phyloP scores from a whole-genome alignment of 1,284 basidiomycete genomes.

The Wolfiporia cocos region DNA sequence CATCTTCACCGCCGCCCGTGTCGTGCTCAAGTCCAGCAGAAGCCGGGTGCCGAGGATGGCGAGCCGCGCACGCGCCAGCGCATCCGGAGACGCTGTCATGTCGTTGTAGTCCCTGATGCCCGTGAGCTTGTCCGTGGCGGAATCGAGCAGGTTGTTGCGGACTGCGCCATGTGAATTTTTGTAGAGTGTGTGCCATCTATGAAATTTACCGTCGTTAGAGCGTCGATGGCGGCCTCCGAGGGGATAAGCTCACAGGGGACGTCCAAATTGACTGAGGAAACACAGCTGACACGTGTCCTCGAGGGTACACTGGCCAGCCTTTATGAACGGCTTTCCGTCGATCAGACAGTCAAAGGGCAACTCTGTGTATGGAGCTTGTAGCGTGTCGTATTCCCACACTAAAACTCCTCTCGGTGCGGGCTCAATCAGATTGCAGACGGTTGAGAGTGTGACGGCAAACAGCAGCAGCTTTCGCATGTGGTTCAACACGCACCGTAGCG shows the following conservation, averaged over 20 bases:
- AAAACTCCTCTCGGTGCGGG: too few relatives aligned
- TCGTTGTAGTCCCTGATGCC: too few relatives aligned
- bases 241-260: slow-evolving; percentile 3
- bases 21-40: neutral
- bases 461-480: neutral
- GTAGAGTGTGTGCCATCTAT: neutral
- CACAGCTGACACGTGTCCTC: neutral
- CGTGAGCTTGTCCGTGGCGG: neutral
- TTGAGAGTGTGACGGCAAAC: slow-evolving; percentile 1
- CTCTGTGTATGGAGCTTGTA: slow-evolving; percentile 1
- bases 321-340: neutral
- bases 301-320: neutral
- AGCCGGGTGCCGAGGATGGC: neutral
- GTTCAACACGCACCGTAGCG: neutral
- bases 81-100: too few relatives aligned
- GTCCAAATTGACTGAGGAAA: slow-evolving; percentile 1
- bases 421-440: neutral
- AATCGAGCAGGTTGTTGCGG: neutral
- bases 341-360: neutral
- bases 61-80: neutral
- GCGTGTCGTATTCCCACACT: neutral
- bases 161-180: neutral
- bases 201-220: too few relatives aligned
- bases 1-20: neutral
- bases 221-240: neutral